These are phyloP conservation scores for Trichophyton equinum DNA, from an alignment of 2,329 filamentous ascomycete genomes.

Conservation along the genomic window DNA sequence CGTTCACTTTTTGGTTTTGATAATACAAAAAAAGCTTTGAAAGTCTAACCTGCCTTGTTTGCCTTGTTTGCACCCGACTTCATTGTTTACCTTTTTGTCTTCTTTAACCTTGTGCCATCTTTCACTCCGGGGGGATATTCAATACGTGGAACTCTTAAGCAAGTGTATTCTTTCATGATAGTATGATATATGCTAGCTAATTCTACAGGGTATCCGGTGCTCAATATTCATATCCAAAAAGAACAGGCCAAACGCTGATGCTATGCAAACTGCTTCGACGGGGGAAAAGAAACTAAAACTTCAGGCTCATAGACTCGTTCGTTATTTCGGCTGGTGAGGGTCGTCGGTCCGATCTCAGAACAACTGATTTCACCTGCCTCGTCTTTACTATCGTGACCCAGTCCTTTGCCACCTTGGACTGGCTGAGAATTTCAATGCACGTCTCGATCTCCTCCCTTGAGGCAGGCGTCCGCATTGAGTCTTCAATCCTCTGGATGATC, in stretches of 20 bases:
- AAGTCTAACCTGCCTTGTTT: conserved; percentile 1
- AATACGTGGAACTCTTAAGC: no score
- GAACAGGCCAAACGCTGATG: background rate
- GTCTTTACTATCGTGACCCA: conserved; percentile 40
- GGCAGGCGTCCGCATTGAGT: conserved; percentile 47
- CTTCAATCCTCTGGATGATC: conserved; percentile 52
- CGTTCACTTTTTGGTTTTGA: background rate
- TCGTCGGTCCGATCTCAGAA: conserved; percentile 24
- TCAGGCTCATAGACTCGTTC: background rate
- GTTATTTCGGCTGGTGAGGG: background rate
- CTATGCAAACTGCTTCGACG: background rate
- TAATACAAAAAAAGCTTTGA: background rate
- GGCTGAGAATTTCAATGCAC: conserved; percentile 37
- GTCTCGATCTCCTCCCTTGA: conserved; percentile 36
- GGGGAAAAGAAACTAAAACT: background rate
- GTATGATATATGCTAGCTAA: background rate
- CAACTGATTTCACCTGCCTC: conserved; percentile 34
- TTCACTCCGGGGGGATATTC: no score
- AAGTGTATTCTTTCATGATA: background rate
- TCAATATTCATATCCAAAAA: conserved; percentile 4
- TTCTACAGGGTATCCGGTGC: background rate
- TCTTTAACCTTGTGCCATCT: no score
- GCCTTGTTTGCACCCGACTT: background rate
- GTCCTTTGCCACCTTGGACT: conserved; percentile 35
- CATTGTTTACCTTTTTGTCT: no score